Evolutionary conservation across 306 rosid genomes (phyloP).

Genomic region (Notholithocarpus densiflorus): DNA sequence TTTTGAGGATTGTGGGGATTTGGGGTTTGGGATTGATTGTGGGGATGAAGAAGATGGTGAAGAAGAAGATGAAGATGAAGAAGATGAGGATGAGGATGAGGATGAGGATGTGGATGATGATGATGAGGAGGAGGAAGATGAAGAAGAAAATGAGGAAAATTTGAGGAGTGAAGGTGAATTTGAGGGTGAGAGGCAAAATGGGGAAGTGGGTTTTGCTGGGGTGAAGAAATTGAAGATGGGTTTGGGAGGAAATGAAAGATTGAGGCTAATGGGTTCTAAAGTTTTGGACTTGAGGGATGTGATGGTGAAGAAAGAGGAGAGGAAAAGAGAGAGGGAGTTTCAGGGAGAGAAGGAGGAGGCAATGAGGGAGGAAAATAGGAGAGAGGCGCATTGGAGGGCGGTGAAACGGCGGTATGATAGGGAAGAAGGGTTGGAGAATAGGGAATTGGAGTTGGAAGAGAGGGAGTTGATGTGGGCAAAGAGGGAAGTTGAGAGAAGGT

Average conservation of each 20-base stretch:
- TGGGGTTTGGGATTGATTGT: slow-evolving; percentile 53
- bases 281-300: slow-evolving; percentile 58
- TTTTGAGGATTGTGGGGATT: slow-evolving; percentile 49
- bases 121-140: neutral
- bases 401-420: slow-evolving; percentile 39
- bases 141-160: slow-evolving; percentile 21
- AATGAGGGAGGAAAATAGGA: slow-evolving; percentile 45
- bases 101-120: slow-evolving; percentile 26
- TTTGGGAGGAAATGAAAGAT: slow-evolving; percentile 27
- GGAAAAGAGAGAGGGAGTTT: slow-evolving; percentile 66
- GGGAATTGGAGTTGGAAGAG: slow-evolving; percentile 59
- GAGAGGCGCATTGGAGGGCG: slow-evolving; percentile 41
- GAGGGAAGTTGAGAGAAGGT: slow-evolving; percentile 55
- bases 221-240: slow-evolving; percentile 38
- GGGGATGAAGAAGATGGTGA: slow-evolving; percentile 39
- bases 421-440: slow-evolving; percentile 49
- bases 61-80: slow-evolving; percentile 31
- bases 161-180: slow-evolving; percentile 31
- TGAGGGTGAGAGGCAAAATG: slow-evolving; percentile 19
- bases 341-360: slow-evolving; percentile 47
- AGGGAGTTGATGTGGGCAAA: slow-evolving; percentile 46
- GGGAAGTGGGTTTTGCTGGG: slow-evolving; percentile 18
- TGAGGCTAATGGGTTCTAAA: slow-evolving; percentile 40
- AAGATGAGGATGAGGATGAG: slow-evolving; percentile 25
- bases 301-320: slow-evolving; percentile 70